These are phyloP conservation scores for Tubosaeta sp. DNA, from an alignment of 768 basidiomycete species.

Conservation along the genomic window DNA sequence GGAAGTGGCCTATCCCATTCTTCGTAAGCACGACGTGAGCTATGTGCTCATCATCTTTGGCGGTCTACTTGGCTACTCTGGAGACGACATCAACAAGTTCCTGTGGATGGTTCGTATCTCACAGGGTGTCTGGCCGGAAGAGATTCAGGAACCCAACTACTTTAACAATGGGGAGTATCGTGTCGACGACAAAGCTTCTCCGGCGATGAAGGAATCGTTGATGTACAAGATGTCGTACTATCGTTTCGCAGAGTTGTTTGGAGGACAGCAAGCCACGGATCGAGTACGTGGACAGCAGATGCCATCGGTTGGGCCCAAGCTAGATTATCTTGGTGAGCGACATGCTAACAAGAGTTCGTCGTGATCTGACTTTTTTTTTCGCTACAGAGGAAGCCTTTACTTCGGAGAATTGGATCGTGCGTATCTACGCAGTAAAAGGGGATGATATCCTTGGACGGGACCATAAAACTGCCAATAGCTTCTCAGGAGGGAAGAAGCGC, in stretches of 20 bases:
- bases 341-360: neutral
- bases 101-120: conserved; percentile 97
- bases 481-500: conserved; percentile 82
- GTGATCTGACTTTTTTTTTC: conserved; percentile 1
- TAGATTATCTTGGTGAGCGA: conserved; percentile 81
- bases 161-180: conserved; percentile 96
- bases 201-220: conserved; percentile 89
- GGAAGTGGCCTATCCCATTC: conserved; percentile 94
- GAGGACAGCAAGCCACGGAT: conserved; percentile 67
- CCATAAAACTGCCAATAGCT: conserved; percentile 81
- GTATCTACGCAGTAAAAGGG: conserved; percentile 93
- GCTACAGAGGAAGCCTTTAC: conserved; percentile 91
- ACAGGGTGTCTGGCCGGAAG: conserved; percentile 97
- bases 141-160: conserved; percentile 92
- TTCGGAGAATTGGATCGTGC: conserved; percentile 99
- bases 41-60: conserved; percentile 98
- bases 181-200: conserved; percentile 79
- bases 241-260: conserved; percentile 88
- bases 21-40: conserved; percentile 95
- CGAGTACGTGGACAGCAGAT: conserved; percentile 86
- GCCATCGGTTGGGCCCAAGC: conserved; percentile 69
- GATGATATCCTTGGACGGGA: conserved; percentile 91
- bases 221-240: conserved; percentile 99
- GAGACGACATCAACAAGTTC: conserved; percentile 99
- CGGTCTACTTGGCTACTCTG: conserved; percentile 92